A percentile compares a stretch with the other conserved stretches of the same genome.
Conservation (phyloP, 164 flowering plant genomes). For the Tetracentron sinense region DNA sequence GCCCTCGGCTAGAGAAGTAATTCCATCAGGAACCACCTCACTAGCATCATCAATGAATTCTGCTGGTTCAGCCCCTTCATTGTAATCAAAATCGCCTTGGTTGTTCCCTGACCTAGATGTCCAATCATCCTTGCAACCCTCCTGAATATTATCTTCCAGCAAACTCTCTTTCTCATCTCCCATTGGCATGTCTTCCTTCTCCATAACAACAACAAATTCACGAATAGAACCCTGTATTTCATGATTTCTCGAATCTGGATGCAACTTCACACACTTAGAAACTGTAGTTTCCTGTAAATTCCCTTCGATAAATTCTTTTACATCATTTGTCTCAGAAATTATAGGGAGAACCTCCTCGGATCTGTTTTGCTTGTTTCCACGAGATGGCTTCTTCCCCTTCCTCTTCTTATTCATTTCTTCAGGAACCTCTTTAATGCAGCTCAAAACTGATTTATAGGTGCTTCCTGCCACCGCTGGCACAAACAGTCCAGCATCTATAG, state of each 20-base stretch:
- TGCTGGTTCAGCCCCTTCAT: neutral
- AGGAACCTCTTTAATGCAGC: neutral
- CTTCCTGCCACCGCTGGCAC: neutral
- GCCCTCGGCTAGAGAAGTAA: neutral
- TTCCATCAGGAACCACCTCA: neutral
- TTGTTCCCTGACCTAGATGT: neutral
- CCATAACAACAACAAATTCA: neutral
- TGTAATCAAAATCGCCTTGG: neutral
- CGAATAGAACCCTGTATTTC: neutral
- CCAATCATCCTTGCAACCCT: neutral
- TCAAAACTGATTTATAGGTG: neutral
- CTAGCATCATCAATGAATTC: neutral
- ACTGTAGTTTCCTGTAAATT: neutral
- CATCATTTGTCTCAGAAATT: too few relatives aligned
- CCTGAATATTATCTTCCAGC: neutral
- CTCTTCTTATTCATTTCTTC: neutral
- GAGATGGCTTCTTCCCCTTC: neutral
- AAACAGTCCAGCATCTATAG: neutral
- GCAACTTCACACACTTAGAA: neutral
- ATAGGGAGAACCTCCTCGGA: neutral
- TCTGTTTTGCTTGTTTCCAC: neutral
- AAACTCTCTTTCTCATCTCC: neutral
- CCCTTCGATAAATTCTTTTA: neutral
- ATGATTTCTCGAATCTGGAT: neutral
- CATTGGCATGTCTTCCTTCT: neutral